These are phyloP conservation scores for Triangularia setosa DNA, from an alignment of 2,329 filamentous ascomycete genomes.

Conservation along the genomic window DNA sequence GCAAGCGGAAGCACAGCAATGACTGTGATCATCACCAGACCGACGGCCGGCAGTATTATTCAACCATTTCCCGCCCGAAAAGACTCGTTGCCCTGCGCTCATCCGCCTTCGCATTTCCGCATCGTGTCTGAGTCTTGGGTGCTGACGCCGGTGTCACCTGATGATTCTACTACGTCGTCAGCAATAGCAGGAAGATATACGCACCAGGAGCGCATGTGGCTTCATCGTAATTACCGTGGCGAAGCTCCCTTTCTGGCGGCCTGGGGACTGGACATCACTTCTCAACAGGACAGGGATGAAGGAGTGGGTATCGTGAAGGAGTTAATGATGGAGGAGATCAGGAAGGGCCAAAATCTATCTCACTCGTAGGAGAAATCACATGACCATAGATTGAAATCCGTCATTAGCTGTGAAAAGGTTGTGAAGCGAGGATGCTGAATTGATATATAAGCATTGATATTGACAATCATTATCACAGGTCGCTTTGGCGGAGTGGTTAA, in stretches of 20 bases:
- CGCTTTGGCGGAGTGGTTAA: constrained; percentile 10
- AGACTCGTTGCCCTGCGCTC: neutral
- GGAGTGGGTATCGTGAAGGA: constrained; percentile 23
- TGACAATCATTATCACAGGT: neutral
- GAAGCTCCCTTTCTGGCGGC: constrained; percentile 23
- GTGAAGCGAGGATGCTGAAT: too few relatives aligned
- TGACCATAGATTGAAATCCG: neutral
- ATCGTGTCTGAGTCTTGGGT: neutral
- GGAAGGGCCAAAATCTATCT: neutral
- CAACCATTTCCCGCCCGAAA: neutral
- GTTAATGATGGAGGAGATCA: constrained; percentile 15
- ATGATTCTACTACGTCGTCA: neutral
- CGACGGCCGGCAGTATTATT: neutral
- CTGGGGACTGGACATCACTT: constrained; percentile 23
- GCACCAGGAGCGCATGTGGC: constrained; percentile 23
- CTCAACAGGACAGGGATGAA: constrained; percentile 15
- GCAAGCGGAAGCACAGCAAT: neutral
- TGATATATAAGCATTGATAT: too few relatives aligned
- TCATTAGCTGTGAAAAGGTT: neutral
- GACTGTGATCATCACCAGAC: neutral
- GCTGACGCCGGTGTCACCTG: neutral
- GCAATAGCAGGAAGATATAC: constrained; percentile 2
- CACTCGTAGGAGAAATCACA: neutral
- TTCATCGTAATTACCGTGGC: constrained; percentile 25
- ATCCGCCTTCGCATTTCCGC: neutral